Conservation (phyloP, 2,329 filamentous ascomycete species). For the Huntiella bhutanensis region DNA sequence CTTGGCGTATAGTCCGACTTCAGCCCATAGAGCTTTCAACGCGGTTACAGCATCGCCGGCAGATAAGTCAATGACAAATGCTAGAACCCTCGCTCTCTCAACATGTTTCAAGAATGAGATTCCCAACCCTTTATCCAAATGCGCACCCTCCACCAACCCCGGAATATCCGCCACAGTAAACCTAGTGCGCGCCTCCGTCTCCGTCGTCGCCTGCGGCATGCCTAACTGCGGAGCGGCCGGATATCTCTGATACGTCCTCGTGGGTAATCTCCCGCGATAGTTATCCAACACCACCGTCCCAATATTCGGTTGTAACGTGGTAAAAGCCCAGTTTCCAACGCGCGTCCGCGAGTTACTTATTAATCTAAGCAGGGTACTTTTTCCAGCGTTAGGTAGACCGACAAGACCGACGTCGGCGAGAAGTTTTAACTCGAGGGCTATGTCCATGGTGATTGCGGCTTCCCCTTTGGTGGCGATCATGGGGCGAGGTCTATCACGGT, state of each 20-base stretch:
- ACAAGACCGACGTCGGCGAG: slow-evolving; percentile 90
- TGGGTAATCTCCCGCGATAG: slow-evolving; percentile 43
- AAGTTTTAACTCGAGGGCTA: slow-evolving; percentile 85
- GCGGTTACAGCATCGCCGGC: slow-evolving; percentile 62
- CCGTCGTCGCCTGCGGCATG: slow-evolving; percentile 24
- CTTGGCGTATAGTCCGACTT: slow-evolving; percentile 73
- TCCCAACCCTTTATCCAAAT: slow-evolving; percentile 78
- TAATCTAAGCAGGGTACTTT: slow-evolving; percentile 76
- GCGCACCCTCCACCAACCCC: slow-evolving; percentile 77
- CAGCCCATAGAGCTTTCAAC: slow-evolving; percentile 69
- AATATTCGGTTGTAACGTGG: slow-evolving; percentile 84
- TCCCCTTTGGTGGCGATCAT: slow-evolving; percentile 83
- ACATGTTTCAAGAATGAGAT: slow-evolving; percentile 86
- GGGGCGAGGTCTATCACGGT: slow-evolving; percentile 53
- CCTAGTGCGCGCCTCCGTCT: slow-evolving; percentile 35
- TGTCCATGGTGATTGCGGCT: slow-evolving; percentile 52
- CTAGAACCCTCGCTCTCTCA: slow-evolving; percentile 78
- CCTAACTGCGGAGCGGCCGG: slow-evolving; percentile 18
- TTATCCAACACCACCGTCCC: slow-evolving; percentile 88
- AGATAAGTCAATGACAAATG: slow-evolving; percentile 77
- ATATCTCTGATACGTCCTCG: slow-evolving; percentile 17
- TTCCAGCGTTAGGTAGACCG: slow-evolving; percentile 87
- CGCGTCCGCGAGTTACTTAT: slow-evolving; percentile 77
- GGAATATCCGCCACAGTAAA: slow-evolving; percentile 95
- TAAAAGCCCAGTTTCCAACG: slow-evolving; percentile 92